Conservation (phyloP, 1,139 yeast genomes). For the Saccharomyces hybrid region DNA sequence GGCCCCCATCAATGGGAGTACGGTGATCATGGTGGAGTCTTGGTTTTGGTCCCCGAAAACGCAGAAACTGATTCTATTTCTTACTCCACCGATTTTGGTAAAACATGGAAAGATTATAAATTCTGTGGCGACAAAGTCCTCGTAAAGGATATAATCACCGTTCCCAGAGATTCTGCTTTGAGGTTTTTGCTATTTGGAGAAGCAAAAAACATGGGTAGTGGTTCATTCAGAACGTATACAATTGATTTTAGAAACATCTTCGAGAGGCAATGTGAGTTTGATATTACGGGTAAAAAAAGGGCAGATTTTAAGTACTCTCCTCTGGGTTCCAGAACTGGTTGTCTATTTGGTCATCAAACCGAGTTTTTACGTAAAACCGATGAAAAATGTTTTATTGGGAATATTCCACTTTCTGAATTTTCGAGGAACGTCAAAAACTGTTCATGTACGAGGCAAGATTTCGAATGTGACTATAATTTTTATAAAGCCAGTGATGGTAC, state of each 20-base stretch:
- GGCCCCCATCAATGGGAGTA: conserved; percentile 89
- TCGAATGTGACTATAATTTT: conserved; percentile 89
- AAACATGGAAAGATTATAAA: conserved; percentile 59
- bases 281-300: conserved; percentile 47
- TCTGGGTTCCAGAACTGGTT: conserved; percentile 61
- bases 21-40: conserved; percentile 89
- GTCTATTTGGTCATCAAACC: conserved; percentile 87
- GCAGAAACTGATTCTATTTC: conserved; percentile 50
- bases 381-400: conserved; percentile 80
- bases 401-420: conserved; percentile 58
- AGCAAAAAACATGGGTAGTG: conserved; percentile 34
- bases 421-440: conserved; percentile 59
- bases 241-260: conserved; percentile 68
- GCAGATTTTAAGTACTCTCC: conserved; percentile 83
- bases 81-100: conserved; percentile 77
- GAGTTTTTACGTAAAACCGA: conserved; percentile 65
- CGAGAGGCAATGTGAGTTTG: conserved; percentile 61
- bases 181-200: conserved; percentile 54
- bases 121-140: conserved; percentile 53
- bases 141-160: conserved; percentile 74
- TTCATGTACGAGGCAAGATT: conserved; percentile 79
- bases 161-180: conserved; percentile 82
- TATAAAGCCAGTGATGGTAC: conserved; percentile 69
- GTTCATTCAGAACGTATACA: conserved; percentile 40
- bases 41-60: conserved; percentile 58